These are phyloP conservation scores for Thalassiosira pacifica DNA, from an alignment of 352 stramenopile genomes.

Conservation along the genomic window DNA sequence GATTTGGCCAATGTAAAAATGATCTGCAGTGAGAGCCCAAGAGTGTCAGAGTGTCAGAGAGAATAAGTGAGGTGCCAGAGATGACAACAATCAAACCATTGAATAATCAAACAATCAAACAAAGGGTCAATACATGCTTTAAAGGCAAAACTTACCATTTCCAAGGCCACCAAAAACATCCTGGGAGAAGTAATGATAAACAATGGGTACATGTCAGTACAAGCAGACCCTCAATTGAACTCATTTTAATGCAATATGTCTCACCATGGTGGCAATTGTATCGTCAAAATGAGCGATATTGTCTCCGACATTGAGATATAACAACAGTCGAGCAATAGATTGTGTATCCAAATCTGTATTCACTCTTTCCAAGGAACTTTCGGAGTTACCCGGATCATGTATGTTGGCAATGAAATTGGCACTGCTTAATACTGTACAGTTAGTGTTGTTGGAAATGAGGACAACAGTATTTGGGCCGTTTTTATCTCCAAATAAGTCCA, in stretches of 20 bases:
- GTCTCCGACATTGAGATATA: slow-evolving; percentile 23
- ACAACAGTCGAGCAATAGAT: slow-evolving; percentile 3
- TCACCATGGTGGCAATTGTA: slow-evolving; percentile 11
- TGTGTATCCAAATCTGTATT: slow-evolving; percentile 4
- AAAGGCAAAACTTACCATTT: too few species aligned
- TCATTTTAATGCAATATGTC: too few species aligned
- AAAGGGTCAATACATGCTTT: too few species aligned
- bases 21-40: too few species aligned
- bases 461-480: slow-evolving; percentile 23
- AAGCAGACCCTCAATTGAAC: too few species aligned
- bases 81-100: too few species aligned
- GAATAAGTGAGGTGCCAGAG: too few species aligned
- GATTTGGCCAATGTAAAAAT: neutral
- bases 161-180: slow-evolving; percentile 1
- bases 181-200: too few species aligned
- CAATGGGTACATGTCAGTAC: too few species aligned
- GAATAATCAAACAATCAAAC: too few species aligned
- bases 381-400: neutral
- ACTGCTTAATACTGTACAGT: slow-evolving; percentile 45
- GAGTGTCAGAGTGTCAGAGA: too few species aligned
- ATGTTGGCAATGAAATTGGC: slow-evolving; percentile 65
- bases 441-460: slow-evolving; percentile 30
- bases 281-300: slow-evolving; percentile 45
- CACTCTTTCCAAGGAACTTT: slow-evolving; percentile 16
- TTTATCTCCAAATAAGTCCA: slow-evolving; percentile 45